Conservation (phyloP, 2,329 filamentous ascomycete genomes). For the Pyricularia sp. region DNA sequence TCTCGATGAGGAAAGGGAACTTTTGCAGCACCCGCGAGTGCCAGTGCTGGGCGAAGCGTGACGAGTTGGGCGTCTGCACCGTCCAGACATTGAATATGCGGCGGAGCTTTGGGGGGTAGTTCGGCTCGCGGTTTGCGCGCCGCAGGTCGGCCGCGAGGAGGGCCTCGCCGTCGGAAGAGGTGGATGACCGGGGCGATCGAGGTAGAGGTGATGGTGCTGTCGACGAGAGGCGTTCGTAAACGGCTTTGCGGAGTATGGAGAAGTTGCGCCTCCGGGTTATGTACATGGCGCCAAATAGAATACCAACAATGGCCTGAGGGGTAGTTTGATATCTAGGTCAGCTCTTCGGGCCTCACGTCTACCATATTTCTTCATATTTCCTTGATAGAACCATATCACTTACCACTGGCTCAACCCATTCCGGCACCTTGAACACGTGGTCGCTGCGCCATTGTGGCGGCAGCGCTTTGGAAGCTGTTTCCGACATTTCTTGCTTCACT, state of each 20-base stretch:
- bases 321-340: not conserved
- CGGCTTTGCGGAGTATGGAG: conserved; percentile 18
- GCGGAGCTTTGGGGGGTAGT: conserved; percentile 17
- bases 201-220: conserved; percentile 8
- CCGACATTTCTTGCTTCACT: not conserved
- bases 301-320: conserved; percentile 24
- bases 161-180: conserved; percentile 10
- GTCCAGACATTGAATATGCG: conserved; percentile 20
- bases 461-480: not conserved
- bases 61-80: conserved; percentile 42
- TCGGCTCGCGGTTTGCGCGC: conserved; percentile 5
- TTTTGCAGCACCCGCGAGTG: conserved; percentile 53
- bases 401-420: conserved; percentile 24
- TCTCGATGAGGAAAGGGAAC: conserved; percentile 61
- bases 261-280: conserved; percentile 25
- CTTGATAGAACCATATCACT: conserved; percentile 3
- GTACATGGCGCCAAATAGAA: conserved; percentile 27
- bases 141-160: conserved; percentile 9
- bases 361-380: not conserved
- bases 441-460: conserved; percentile 6
- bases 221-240: conserved; percentile 4
- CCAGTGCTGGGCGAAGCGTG: conserved; percentile 44
- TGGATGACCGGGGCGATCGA: conserved; percentile 10
- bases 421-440: conserved; percentile 18
- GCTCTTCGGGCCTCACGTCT: not conserved